Percentiles rank a stretch among this genome's conserved stretches.
Evolutionary conservation across 768 basidiomycete species (phyloP).

Genomic region (Mycena galericulata): DNA sequence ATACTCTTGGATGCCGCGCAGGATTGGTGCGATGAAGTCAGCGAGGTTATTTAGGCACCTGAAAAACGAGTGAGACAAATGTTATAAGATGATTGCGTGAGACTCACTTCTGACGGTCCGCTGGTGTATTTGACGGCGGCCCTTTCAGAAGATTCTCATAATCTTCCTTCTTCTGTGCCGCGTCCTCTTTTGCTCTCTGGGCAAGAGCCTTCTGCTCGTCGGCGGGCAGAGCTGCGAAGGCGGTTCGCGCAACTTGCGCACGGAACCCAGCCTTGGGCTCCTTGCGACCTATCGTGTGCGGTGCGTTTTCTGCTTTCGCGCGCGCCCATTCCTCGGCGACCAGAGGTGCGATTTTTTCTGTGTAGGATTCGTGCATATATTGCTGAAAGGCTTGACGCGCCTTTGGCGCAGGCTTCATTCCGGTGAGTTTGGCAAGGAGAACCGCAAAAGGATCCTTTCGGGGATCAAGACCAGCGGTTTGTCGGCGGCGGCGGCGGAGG

Average conservation of each 20-base stretch:
- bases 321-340: background rate
- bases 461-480: background rate
- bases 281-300: background rate
- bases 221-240: background rate
- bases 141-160: background rate
- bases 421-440: constrained; percentile 6
- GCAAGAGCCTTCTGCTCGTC: background rate
- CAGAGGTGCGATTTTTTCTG: background rate
- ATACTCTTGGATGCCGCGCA: background rate
- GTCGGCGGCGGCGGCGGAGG: background rate
- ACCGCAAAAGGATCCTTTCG: constrained; percentile 18
- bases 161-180: background rate
- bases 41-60: background rate
- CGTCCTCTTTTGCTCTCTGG: background rate
- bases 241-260: background rate
- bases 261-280: constrained; percentile 16
- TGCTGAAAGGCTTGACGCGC: constrained; percentile 23
- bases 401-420: background rate
- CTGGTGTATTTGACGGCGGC: constrained; percentile 1
- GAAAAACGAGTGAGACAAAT: too few relatives aligned
- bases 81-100: too few relatives aligned
- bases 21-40: background rate
- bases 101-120: constrained; percentile 9
- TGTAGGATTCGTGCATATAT: constrained; percentile 5
- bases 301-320: background rate